Conservation (phyloP, 2,329 filamentous ascomycete species). For the Xylariales sp. region DNA sequence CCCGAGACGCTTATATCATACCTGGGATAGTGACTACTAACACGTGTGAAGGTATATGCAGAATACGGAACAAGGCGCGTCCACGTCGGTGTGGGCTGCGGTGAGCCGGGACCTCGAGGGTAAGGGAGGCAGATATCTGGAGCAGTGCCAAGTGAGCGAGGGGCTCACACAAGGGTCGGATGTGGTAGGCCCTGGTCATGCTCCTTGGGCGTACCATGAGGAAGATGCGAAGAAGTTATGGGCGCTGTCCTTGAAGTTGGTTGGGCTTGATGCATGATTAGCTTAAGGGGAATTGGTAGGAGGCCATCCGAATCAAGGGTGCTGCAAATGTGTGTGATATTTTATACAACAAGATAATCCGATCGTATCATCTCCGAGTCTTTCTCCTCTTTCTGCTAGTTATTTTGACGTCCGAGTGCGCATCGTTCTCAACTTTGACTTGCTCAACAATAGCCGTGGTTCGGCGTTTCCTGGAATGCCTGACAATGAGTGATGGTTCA, state of each 20-base stretch:
- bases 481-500: constrained; percentile 20
- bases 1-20: not conserved
- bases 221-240: constrained; percentile 26
- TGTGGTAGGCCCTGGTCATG: constrained; percentile 13
- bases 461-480: constrained; percentile 40
- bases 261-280: constrained; percentile 9
- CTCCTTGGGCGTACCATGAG: constrained; percentile 23
- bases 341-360: constrained; percentile 1
- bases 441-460: constrained; percentile 35
- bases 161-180: constrained; percentile 16
- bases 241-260: constrained; percentile 14
- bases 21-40: constrained; percentile 2
- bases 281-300: not conserved
- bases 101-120: constrained; percentile 52
- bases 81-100: constrained; percentile 55
- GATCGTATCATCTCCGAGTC: constrained; percentile 32
- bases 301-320: no score
- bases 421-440: constrained; percentile 40
- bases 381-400: constrained; percentile 40
- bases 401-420: constrained; percentile 24
- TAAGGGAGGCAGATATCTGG: constrained; percentile 54
- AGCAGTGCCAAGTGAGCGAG: constrained; percentile 28
- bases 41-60: constrained; percentile 44
- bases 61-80: constrained; percentile 55
- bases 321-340: not conserved